Evolutionary conservation across 805 yeast genomes (phyloP).

Genomic region (Wickerhamiella qilinensis): DNA sequence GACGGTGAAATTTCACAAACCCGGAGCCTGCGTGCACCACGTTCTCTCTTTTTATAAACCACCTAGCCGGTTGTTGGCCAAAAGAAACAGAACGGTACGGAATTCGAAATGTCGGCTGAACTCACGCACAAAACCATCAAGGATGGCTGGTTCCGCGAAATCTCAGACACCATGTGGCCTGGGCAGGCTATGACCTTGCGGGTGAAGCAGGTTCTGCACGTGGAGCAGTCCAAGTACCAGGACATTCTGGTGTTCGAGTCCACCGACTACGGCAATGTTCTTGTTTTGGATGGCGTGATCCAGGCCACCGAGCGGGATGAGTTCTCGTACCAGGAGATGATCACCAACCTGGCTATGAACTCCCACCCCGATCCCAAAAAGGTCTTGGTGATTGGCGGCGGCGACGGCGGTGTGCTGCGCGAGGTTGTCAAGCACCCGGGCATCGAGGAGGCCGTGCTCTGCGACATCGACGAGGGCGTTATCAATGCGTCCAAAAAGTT

Average conservation of each 20-base stretch:
- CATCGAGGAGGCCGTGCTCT: slow-evolving; percentile 77
- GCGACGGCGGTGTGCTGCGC: slow-evolving; percentile 96
- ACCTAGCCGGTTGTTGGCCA: too few species aligned
- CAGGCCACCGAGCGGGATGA: slow-evolving; percentile 97
- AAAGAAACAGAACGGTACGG: too few species aligned
- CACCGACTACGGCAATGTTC: slow-evolving; percentile 85
- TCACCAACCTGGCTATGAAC: slow-evolving; percentile 81
- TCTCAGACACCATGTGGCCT: slow-evolving; percentile 95
- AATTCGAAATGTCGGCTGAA: slow-evolving; percentile 2
- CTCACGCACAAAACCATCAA: slow-evolving; percentile 15
- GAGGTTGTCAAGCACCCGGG: slow-evolving; percentile 79
- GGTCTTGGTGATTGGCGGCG: slow-evolving; percentile 94
- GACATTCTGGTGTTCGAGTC: slow-evolving; percentile 88
- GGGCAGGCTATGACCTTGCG: slow-evolving; percentile 92
- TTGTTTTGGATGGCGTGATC: slow-evolving; percentile 86
- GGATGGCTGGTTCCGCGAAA: slow-evolving; percentile 95
- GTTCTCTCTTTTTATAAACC: too few species aligned
- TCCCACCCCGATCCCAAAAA: slow-evolving; percentile 89
- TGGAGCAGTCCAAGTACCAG: slow-evolving; percentile 77
- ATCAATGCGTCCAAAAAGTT: slow-evolving; percentile 72
- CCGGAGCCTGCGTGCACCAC: too few species aligned
- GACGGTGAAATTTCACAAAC: too few species aligned
- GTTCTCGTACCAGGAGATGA: slow-evolving; percentile 97
- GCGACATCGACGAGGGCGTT: slow-evolving; percentile 92
- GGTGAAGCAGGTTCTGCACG: slow-evolving; percentile 75